Percentiles rank a stretch among this genome's conserved stretches.
These are phyloP conservation scores for Monilinia fructigena DNA, from an alignment of 2,329 filamentous ascomycete species.

Conservation along the genomic window DNA sequence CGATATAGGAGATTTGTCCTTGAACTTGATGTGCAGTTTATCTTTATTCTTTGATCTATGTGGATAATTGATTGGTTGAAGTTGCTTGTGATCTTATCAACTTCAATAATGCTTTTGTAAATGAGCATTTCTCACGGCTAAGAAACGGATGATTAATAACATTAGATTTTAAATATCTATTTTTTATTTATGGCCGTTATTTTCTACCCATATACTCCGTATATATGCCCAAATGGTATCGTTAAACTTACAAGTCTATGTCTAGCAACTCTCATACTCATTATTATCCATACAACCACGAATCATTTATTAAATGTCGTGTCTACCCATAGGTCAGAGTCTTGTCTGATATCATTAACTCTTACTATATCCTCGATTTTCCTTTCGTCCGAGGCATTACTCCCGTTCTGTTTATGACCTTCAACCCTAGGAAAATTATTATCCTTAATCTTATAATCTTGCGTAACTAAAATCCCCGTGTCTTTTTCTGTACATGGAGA, in stretches of 20 bases:
- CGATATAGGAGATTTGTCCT: too few relatives aligned
- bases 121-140: too few relatives aligned
- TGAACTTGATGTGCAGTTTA: too few relatives aligned
- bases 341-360: not conserved
- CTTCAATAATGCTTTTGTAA: too few relatives aligned
- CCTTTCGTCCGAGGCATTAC: not conserved
- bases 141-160: too few relatives aligned
- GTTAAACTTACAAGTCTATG: not conserved
- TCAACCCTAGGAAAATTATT: not conserved
- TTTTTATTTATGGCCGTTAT: not conserved
- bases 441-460: constrained; percentile 1
- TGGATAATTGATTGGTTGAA: too few relatives aligned
- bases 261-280: not conserved
- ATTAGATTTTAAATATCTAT: too few relatives aligned
- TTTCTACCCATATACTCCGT: too few relatives aligned
- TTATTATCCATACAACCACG: not conserved
- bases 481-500: not conserved
- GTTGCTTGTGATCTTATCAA: too few relatives aligned
- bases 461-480: constrained; percentile 2
- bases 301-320: not conserved
- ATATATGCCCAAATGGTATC: not conserved
- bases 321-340: too few relatives aligned
- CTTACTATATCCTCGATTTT: not conserved
- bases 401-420: not conserved
- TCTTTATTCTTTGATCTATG: too few relatives aligned